phyloP scores from a whole-genome alignment of 2,329 filamentous ascomycete species.

The Fusarium aywerte region DNA sequence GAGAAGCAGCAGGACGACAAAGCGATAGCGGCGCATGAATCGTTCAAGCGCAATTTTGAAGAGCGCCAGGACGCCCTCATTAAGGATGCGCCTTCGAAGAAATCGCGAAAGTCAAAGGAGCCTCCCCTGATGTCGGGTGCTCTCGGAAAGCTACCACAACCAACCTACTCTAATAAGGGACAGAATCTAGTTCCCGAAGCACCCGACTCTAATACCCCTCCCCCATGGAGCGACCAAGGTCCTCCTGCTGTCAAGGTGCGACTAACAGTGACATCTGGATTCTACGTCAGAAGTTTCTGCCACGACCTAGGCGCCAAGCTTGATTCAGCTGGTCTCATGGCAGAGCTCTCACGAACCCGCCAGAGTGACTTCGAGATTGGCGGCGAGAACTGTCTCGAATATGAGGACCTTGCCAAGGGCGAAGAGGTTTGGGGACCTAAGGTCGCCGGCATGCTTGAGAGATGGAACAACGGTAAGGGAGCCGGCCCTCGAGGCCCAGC shows the following conservation, averaged over 20 bases:
- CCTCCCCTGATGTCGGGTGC: slow-evolving; percentile 68
- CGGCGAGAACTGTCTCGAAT: slow-evolving; percentile 78
- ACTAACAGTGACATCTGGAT: slow-evolving; percentile 94
- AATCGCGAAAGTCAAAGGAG: slow-evolving; percentile 47
- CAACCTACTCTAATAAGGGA: slow-evolving; percentile 55
- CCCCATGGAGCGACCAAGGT: slow-evolving; percentile 68
- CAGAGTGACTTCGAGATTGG: slow-evolving; percentile 83
- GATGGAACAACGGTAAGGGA: slow-evolving; percentile 54
- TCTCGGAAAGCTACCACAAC: slow-evolving; percentile 62
- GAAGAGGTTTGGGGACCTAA: slow-evolving; percentile 86
- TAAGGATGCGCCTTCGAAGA: slow-evolving; percentile 58
- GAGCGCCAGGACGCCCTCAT: slow-evolving; percentile 68
- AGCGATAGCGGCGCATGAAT: slow-evolving; percentile 66
- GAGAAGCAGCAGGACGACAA: slow-evolving; percentile 66
- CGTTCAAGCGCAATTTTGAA: slow-evolving; percentile 68
- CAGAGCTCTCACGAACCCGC: slow-evolving; percentile 79
- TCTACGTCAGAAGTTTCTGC: slow-evolving; percentile 94
- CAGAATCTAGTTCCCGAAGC: slow-evolving; percentile 65
- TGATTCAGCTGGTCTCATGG: slow-evolving; percentile 86
- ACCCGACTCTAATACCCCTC: slow-evolving; percentile 59
- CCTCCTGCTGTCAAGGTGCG: slow-evolving; percentile 84
- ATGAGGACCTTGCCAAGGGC: slow-evolving; percentile 77
- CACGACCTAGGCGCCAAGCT: slow-evolving; percentile 90
- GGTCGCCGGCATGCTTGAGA: slow-evolving; percentile 62
- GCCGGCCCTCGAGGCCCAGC: slow-evolving; percentile 26